phyloP scores from a whole-genome alignment of 2,329 filamentous ascomycete species.

The Colletotrichum tamarilloi region DNA sequence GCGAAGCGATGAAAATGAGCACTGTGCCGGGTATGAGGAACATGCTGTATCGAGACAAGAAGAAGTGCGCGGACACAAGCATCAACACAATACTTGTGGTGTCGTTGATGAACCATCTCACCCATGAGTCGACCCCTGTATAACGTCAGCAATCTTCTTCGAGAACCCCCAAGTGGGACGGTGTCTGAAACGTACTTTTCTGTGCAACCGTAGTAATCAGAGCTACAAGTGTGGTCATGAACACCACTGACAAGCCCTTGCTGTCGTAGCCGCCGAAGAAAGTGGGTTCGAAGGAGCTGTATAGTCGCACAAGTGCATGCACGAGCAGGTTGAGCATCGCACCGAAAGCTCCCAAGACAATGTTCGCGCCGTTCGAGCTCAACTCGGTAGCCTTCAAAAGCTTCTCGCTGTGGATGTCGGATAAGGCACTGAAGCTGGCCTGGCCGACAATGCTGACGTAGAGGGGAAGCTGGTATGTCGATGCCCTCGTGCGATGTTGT shows the following conservation, averaged over 20 bases:
- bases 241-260: slow-evolving; percentile 42
- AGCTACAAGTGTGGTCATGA: slow-evolving; percentile 44
- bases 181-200: slow-evolving; percentile 39
- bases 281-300: slow-evolving; percentile 42
- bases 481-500: slow-evolving; percentile 36
- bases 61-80: slow-evolving; percentile 41
- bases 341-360: slow-evolving; percentile 44
- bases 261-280: slow-evolving; percentile 38
- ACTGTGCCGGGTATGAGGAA: slow-evolving; percentile 42
- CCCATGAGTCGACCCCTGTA: slow-evolving; percentile 44
- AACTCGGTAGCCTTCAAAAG: slow-evolving; percentile 43
- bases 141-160: not conserved
- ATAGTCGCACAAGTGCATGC: slow-evolving; percentile 38
- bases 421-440: slow-evolving; percentile 42
- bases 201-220: slow-evolving; percentile 44
- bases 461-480: slow-evolving; percentile 41
- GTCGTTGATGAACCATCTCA: slow-evolving; percentile 45
- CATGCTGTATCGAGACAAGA: slow-evolving; percentile 38
- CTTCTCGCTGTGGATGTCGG: slow-evolving; percentile 47
- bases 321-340: slow-evolving; percentile 42
- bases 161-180: not conserved
- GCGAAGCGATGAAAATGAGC: slow-evolving; percentile 43
- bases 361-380: slow-evolving; percentile 45
- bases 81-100: slow-evolving; percentile 43
- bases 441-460: slow-evolving; percentile 45